Base-by-base conservation (phyloP, 2,329 filamentous ascomycete species). In the Apiospora pterosperma region DNA sequence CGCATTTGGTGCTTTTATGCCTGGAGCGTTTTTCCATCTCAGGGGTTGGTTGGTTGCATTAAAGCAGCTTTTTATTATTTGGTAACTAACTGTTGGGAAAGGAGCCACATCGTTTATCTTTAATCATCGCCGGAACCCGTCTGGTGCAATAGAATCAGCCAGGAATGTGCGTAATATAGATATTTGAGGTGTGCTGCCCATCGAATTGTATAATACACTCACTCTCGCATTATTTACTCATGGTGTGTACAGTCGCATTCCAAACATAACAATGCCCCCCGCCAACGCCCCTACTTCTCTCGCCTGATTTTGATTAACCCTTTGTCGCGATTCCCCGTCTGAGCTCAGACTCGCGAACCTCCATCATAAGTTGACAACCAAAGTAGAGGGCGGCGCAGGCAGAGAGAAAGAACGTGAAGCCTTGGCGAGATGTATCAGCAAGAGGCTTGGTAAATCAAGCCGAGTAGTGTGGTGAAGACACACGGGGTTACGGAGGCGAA, bases 321-420 rank as follows among this genome's bases (percentile, higher is more conserved):
- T 92, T 97, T 77, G 97, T 76, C 70, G 87, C 85, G 65, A 97
- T 90, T 0, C 96, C 96, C 70, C 87, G 88, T 71, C 95, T 86
- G 78, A 89, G 87, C 82, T 99, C 96, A 48, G 85, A 84, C 80
- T 97, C 92, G 62, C 96, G 84, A 70, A 96, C 86, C 81, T 99
- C 96, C 81, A 98, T 97, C 96, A 99, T 99, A 34, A 55, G 48
- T 34, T 55, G 48, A 8, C 48, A 55, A 23, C 38, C 61, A 36
- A 36, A 62, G 61, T 36, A 62, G 14, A 44, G 39, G 8, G 42
- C 28, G 8, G 36, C 36, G 72, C 88, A 95, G 4, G 93, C 91
- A 3, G 83, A 82, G 12, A 88, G 74, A 55, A 98, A 78, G 76
- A 97, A 99, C 1, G 87, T 75, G 11, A 91, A 74, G 0, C 96